Percentiles rank a stretch among this genome's conserved stretches.
Evolutionary conservation across 495 filamentous ascomycete species (phyloP).

Genomic region (Hypoxylon cercidicola): DNA sequence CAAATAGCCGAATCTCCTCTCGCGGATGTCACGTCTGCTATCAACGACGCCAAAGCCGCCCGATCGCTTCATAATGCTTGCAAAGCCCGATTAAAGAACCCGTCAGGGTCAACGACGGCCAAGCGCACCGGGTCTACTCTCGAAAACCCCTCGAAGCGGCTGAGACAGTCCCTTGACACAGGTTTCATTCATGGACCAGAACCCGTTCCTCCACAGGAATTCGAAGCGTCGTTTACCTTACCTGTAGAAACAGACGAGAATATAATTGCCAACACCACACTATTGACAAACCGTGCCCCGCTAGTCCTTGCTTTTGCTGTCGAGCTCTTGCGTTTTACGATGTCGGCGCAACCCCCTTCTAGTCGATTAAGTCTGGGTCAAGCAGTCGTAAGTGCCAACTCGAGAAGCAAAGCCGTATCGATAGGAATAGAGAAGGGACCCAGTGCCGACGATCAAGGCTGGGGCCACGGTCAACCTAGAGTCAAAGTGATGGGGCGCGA

Average conservation of each 20-base stretch:
- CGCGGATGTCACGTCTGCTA: constrained; percentile 64
- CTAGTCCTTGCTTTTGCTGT: constrained; percentile 84
- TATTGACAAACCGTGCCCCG: constrained; percentile 82
- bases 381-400: constrained; percentile 81
- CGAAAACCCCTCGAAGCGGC: constrained; percentile 53
- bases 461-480: constrained; percentile 78
- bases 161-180: constrained; percentile 47
- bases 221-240: constrained; percentile 73
- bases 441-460: constrained; percentile 75
- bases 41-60: constrained; percentile 75
- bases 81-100: constrained; percentile 68
- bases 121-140: constrained; percentile 51
- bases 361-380: constrained; percentile 82
- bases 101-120: constrained; percentile 30
- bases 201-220: constrained; percentile 65
- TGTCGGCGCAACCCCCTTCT: constrained; percentile 84
- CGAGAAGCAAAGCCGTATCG: constrained; percentile 76
- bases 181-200: constrained; percentile 48
- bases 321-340: constrained; percentile 76
- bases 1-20: constrained; percentile 70
- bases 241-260: constrained; percentile 68
- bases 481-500: constrained; percentile 77
- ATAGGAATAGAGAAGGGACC: constrained; percentile 74
- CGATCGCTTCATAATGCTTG: constrained; percentile 73
- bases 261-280: constrained; percentile 62